Percentiles rank a stretch among this genome's conserved stretches.
Conservation (phyloP, 108 stramenopile genomes). For the Cyclostephanos tholiformis region DNA sequence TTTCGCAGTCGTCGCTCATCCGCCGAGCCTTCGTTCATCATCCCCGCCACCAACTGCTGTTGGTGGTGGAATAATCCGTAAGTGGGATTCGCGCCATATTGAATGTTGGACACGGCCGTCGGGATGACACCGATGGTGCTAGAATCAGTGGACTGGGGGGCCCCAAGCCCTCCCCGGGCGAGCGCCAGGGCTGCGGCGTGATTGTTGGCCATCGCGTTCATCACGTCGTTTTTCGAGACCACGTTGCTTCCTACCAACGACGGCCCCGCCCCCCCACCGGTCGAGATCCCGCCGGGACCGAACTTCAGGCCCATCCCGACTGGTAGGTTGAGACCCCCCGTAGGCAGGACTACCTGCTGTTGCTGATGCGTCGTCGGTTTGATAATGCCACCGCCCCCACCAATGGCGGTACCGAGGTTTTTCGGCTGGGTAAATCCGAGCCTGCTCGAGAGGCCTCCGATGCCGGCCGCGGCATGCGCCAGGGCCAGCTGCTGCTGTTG, state of each 20-base stretch:
- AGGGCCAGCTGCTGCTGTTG: conserved; percentile 15
- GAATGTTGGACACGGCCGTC: conserved; percentile 12
- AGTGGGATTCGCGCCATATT: conserved; percentile 13
- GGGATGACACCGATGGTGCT: no score
- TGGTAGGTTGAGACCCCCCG: conserved; percentile 15
- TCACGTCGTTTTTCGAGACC: background rate
- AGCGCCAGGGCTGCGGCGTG: conserved; percentile 1
- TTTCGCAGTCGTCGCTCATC: conserved; percentile 91
- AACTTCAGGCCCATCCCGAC: conserved; percentile 32
- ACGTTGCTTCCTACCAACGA: background rate
- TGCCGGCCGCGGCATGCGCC: conserved; percentile 11
- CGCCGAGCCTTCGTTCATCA: conserved; percentile 51
- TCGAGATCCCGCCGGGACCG: conserved; percentile 11
- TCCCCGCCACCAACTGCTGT: background rate
- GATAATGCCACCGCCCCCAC: background rate
- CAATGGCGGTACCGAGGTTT: background rate
- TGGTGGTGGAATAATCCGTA: background rate
- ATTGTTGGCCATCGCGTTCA: conserved; percentile 6
- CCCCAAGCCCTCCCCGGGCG: background rate
- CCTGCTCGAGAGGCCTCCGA: conserved; percentile 28
- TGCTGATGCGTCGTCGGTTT: conserved; percentile 15
- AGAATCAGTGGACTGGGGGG: background rate
- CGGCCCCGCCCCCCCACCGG: background rate
- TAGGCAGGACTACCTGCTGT: conserved; percentile 3
- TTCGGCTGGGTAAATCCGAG: conserved; percentile 28